These are phyloP conservation scores for Penicillium mononematosum DNA, from an alignment of 495 filamentous ascomycete genomes.

Conservation along the genomic window DNA sequence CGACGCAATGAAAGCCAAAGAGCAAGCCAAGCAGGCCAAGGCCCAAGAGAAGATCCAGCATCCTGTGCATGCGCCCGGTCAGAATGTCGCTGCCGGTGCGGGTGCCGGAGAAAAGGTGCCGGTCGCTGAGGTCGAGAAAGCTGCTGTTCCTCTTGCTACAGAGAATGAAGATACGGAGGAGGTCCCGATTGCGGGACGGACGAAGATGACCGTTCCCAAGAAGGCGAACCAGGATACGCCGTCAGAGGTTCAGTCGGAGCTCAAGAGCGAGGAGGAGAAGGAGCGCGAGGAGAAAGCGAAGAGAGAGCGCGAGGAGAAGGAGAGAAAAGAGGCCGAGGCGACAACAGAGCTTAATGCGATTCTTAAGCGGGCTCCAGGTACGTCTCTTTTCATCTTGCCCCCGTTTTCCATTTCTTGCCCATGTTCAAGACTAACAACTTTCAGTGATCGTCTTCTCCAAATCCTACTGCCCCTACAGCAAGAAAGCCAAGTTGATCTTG, in stretches of 20 bases:
- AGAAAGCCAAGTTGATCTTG: constrained; percentile 77
- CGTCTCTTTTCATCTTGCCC: constrained; percentile 28
- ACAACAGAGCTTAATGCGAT: constrained; percentile 68
- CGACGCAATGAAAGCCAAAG: constrained; percentile 46
- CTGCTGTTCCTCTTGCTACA: constrained; percentile 41
- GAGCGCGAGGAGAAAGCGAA: constrained; percentile 20
- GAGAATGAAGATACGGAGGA: constrained; percentile 39
- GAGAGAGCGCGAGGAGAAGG: constrained; percentile 20
- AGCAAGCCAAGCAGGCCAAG: constrained; percentile 31
- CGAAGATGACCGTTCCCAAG: constrained; percentile 55
- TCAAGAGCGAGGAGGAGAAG: constrained; percentile 24
- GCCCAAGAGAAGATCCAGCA: constrained; percentile 31
- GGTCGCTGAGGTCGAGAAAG: constrained; percentile 52
- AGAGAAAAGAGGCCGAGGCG: constrained; percentile 31
- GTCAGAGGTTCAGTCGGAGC: background rate
- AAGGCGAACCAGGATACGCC: constrained; percentile 29
- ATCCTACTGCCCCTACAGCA: constrained; percentile 83
- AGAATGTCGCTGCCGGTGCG: constrained; percentile 32
- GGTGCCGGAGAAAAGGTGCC: constrained; percentile 25
- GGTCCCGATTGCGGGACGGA: constrained; percentile 64
- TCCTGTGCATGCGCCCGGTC: constrained; percentile 34
- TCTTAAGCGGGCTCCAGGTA: constrained; percentile 79
- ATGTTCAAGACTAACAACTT: constrained; percentile 18
- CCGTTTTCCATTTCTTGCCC: constrained; percentile 1
- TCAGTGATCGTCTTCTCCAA: constrained; percentile 95